Base-by-base conservation (phyloP, 306 rosid genomes). In the Castanea mollissima region DNA sequence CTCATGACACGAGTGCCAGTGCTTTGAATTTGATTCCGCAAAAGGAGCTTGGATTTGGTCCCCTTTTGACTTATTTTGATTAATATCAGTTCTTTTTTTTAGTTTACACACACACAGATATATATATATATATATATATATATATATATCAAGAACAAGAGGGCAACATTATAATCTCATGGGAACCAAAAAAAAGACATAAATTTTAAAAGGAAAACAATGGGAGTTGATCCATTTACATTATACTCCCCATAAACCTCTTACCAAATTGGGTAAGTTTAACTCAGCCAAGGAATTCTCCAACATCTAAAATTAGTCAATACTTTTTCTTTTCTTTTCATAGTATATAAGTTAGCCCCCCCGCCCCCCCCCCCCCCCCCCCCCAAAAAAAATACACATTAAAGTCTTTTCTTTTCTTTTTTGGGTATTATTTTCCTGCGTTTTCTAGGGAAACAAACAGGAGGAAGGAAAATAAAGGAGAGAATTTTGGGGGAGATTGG, bases 381-480 rank as follows among this genome's bases (percentile, higher is more conserved):
- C 46, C 21, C 10, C n/a, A n/a, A n/a, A n/a, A n/a, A n/a, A 32
- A 64, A 15, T 6, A 31, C 4, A 64, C 4, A 6, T 29, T 32
- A 31, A 64, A 6, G 14, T 67, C 38, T 52, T 21, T 10, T 44
- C 0, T 23, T 23, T 19, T 5, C 15, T 16, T 57, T 57, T 57
- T 1, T 18, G 46, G 46, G 20, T 9, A 5, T 23, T 59, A 19
- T 59, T 8, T 49, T 49, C 54, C 27, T 59, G 16, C 27, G 23
- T 59, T 18, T n/a, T 69, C 73, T 82, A 69, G 75, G 82, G 81
- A 84, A 82, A 49, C 74, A 80, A 80, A 67, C 71, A 69, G 77
- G 46, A 38, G 46, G 46, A 41, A 2, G 12, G 46, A 2, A 41
- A 41, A 41, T 41, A 11, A 41, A 32, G 74, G 21, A 67, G 14